phyloP scores from a whole-genome alignment of 164 flowering plant genomes.

The Dillenia turbinata region DNA sequence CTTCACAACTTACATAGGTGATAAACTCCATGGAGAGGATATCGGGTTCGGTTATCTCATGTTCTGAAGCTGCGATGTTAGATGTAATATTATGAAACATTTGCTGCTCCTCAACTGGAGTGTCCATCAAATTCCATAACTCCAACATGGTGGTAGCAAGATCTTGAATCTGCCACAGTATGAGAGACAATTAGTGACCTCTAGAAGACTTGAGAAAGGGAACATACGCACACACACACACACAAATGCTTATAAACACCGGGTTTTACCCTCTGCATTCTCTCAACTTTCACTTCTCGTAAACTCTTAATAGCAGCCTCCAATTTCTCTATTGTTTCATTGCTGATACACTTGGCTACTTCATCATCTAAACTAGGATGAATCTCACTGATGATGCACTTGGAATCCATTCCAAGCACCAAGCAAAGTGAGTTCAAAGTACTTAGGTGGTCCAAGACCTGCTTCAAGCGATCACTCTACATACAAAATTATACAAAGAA shows the following conservation, averaged over 20 bases:
- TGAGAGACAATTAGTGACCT: conserved; percentile 1
- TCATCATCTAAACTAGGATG: conserved; percentile 50
- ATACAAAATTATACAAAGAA: conserved; percentile 7
- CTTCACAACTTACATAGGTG: conserved; percentile 40
- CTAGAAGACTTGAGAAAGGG: neutral
- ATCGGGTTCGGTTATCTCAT: conserved; percentile 63
- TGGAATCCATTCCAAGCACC: conserved; percentile 76
- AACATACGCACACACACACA: neutral
- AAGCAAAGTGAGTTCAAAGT: conserved; percentile 47
- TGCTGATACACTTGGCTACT: conserved; percentile 38
- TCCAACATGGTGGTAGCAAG: conserved; percentile 65
- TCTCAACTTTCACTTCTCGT: conserved; percentile 52
- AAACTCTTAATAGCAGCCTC: conserved; percentile 34
- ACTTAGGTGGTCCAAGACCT: conserved; percentile 42
- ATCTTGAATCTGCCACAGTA: conserved; percentile 56
- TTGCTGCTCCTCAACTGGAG: conserved; percentile 71
- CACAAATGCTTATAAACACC: neutral
- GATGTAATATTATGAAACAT: conserved; percentile 67
- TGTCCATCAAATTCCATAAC: conserved; percentile 89
- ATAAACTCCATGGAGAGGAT: conserved; percentile 51
- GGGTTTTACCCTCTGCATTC: conserved; percentile 53
- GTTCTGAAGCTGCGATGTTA: conserved; percentile 63
- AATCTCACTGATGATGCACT: conserved; percentile 39
- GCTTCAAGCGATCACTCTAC: conserved; percentile 62
- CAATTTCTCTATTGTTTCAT: conserved; percentile 42